phyloP scores from a whole-genome alignment of 352 stramenopile genomes.

The Saprolegnia parasitica region DNA sequence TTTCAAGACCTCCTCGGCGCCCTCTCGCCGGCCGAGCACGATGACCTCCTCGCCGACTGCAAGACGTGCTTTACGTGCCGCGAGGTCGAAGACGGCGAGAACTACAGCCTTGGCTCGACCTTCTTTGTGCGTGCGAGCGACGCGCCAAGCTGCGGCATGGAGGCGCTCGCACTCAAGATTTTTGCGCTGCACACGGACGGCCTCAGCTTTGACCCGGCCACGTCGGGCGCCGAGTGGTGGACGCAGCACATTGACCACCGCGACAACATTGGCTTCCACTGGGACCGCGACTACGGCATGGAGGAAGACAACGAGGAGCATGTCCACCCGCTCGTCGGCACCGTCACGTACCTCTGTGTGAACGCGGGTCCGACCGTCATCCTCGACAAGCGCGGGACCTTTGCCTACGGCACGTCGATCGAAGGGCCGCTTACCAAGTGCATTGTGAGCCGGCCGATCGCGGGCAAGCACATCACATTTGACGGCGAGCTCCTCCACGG shows the following conservation, averaged over 20 bases:
- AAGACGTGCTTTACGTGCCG: slow-evolving; percentile 46
- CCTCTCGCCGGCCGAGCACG: neutral
- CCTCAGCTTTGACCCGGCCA: slow-evolving; percentile 41
- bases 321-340: slow-evolving; percentile 68
- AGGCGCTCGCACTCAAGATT: slow-evolving; percentile 66
- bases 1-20: slow-evolving; percentile 11
- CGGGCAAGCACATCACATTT: slow-evolving; percentile 72
- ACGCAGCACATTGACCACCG: slow-evolving; percentile 71
- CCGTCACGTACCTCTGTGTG: slow-evolving; percentile 62
- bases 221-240: slow-evolving; percentile 85
- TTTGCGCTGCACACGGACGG: slow-evolving; percentile 67
- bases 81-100: slow-evolving; percentile 44
- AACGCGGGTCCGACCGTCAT: slow-evolving; percentile 48
- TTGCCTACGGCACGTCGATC: slow-evolving; percentile 37
- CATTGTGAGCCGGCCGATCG: slow-evolving; percentile 35
- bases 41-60: slow-evolving; percentile 37
- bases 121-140: slow-evolving; percentile 53
- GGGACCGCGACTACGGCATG: slow-evolving; percentile 87
- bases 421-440: slow-evolving; percentile 33
- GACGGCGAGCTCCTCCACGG: slow-evolving; percentile 60
- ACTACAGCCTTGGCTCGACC: slow-evolving; percentile 52
- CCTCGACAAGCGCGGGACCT: slow-evolving; percentile 42
- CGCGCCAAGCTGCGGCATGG: slow-evolving; percentile 51
- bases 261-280: slow-evolving; percentile 82
- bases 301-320: slow-evolving; percentile 65